Evolutionary conservation across 2,329 filamentous ascomycete genomes (phyloP), one percentile per base, ranked within the genome.

Genomic region (Plectosphaerella cucumerina): DNA sequence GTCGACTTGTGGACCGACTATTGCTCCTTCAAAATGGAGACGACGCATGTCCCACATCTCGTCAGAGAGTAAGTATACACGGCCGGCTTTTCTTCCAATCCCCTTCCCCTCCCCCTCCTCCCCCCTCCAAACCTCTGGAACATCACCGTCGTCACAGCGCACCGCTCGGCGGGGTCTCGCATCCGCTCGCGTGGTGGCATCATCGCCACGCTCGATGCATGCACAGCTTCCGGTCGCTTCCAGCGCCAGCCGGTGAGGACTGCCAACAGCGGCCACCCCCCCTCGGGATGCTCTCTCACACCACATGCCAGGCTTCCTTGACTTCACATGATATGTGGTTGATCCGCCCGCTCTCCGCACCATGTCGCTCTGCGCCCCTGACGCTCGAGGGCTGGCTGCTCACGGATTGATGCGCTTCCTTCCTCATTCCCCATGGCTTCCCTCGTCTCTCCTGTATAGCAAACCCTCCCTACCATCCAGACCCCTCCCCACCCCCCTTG

Each of bases 1-100:
- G 92, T 97, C 63, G 94, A 99, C 68, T 78, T 99, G 53, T 99
- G 94, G 94, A 89, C 90, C 49, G 92, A 96, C 64, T 99, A 97
- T 75, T 97, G 93, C 76, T 83, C 86, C 63, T 97, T 97, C 83
- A 97, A 97, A 71, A 91, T 94, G 75, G 91, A 97, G 69, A 97
- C 94, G 52, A 94, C 89, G 61, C 94, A 99, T 74, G 91, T 96
- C 67, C 82, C 90, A 63, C 89, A 95, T 68, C 81, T 95, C 71
- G 95, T 97, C 76, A 87, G 94, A 96, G 94, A 97, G 94, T 99
- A 96, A 97, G 94, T 97, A 81, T 72, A 67, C 71, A 73, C 75
- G 77, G 78, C 67, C 55, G 70, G 66, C 66, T 85, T 85, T 85
- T 78, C 78, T 79, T 78, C 79, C 84, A 80, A 21, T 22, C 21